A percentile compares a stretch with the other conserved stretches of the same genome.
Conservation (phyloP, 805 yeast genomes). For the Sungouiella blattae region DNA sequence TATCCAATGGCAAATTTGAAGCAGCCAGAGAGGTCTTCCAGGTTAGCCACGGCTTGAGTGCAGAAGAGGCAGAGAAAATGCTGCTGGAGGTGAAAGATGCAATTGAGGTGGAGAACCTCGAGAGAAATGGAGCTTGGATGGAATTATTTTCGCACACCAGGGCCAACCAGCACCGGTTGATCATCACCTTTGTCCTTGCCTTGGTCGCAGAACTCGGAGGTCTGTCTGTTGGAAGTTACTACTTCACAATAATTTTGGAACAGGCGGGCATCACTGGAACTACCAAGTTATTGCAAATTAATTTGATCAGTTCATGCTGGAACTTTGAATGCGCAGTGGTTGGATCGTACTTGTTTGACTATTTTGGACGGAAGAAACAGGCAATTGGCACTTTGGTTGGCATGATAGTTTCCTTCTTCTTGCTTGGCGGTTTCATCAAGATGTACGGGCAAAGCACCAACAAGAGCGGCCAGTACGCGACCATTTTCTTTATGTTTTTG, state of each 20-base stretch:
- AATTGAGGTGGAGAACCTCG: not conserved
- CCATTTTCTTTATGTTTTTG: not conserved
- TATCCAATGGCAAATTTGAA: not conserved
- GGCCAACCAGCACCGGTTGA: not conserved
- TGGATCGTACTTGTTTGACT: not conserved
- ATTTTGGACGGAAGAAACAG: not conserved
- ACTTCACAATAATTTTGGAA: not conserved
- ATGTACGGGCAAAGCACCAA: not conserved
- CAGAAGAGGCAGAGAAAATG: not conserved
- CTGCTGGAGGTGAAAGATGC: not conserved
- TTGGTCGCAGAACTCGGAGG: not conserved
- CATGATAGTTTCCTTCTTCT: not conserved
- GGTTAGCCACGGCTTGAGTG: not conserved
- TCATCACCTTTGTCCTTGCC: not conserved
- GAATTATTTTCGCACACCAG: not conserved
- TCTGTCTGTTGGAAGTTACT: not conserved
- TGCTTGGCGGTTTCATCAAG: constrained; percentile 16
- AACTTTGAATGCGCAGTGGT: not conserved
- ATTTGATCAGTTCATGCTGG: not conserved
- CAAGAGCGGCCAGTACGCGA: not conserved
- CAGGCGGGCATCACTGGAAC: not conserved
- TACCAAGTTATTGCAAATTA: not conserved
- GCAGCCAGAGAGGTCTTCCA: not conserved
- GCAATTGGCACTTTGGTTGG: not conserved
- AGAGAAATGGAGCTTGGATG: not conserved